A percentile compares a stretch with the other conserved stretches of the same genome.
These are phyloP conservation scores for Aspergillus hortae DNA, from an alignment of 2,329 filamentous ascomycete species.

Conservation along the genomic window DNA sequence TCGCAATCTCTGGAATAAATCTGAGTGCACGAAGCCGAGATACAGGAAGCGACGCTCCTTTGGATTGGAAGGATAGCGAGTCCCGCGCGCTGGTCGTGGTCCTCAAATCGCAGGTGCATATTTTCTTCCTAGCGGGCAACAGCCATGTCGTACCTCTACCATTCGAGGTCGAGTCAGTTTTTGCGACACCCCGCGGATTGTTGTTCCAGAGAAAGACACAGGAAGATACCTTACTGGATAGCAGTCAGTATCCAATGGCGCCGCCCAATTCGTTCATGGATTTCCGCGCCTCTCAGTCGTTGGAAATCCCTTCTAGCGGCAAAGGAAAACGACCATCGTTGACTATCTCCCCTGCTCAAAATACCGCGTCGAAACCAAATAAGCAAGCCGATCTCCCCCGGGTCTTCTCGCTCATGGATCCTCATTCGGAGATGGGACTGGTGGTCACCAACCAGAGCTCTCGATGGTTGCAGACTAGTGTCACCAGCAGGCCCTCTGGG, in stretches of 20 bases:
- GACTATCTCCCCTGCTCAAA: constrained; percentile 49
- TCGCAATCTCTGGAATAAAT: constrained; percentile 17
- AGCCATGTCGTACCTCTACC: constrained; percentile 89
- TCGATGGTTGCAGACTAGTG: constrained; percentile 26
- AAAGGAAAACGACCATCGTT: constrained; percentile 44
- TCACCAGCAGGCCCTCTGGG: constrained; percentile 23
- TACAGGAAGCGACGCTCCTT: constrained; percentile 15
- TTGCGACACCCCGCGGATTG: constrained; percentile 76
- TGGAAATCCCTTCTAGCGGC: constrained; percentile 29
- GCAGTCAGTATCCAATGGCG: constrained; percentile 44
- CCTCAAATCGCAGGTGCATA: constrained; percentile 85
- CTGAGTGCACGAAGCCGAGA: constrained; percentile 27
- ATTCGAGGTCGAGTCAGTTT: constrained; percentile 86
- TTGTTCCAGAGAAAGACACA: constrained; percentile 76
- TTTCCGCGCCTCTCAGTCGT: constrained; percentile 31
- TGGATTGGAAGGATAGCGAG: constrained; percentile 22
- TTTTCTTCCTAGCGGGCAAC: constrained; percentile 85
- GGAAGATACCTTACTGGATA: constrained; percentile 17
- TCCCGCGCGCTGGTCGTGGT: constrained; percentile 78
- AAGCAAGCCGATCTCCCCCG: constrained; percentile 55
- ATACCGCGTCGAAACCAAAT: constrained; percentile 55
- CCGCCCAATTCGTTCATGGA: constrained; percentile 74
- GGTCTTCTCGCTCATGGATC: constrained; percentile 80
- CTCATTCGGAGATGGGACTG: constrained; percentile 78
- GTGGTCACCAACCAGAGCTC: constrained; percentile 58